Evolutionary conservation across 192 early-diverging fungal genomes (phyloP).

Genomic region (Obelidium mucronatum): DNA sequence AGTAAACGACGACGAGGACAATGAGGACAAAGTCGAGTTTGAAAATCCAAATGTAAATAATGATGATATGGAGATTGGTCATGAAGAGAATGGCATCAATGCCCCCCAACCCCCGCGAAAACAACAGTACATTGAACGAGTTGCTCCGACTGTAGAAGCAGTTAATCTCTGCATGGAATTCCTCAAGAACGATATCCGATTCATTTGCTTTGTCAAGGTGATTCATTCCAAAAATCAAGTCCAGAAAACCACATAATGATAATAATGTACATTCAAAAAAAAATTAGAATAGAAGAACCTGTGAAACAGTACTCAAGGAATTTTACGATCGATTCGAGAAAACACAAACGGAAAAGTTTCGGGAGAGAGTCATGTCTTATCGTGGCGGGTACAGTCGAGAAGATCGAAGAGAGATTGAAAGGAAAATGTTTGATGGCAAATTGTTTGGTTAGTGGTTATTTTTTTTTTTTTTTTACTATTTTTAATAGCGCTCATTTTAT

Average conservation of each 20-base stretch:
- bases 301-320: conserved; percentile 57
- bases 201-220: conserved; percentile 52
- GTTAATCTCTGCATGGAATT: conserved; percentile 9
- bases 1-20: no score
- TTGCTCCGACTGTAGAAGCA: conserved; percentile 2
- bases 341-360: neutral
- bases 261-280: no score
- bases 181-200: conserved; percentile 26
- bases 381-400: conserved; percentile 77
- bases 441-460: conserved; percentile 45
- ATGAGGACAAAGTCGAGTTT: neutral
- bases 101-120: no score
- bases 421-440: conserved; percentile 68
- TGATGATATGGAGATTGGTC: neutral
- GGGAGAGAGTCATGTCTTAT: conserved; percentile 65
- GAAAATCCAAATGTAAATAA: neutral
- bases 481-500: conserved; percentile 1
- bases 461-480: neutral
- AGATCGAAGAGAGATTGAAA: conserved; percentile 76
- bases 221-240: no score
- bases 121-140: no score
- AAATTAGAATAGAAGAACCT: conserved; percentile 57
- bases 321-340: conserved; percentile 42
- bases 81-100: no score
- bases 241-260: no score